Evolutionary conservation across 192 early-diverging fungal species (phyloP).

Genomic region (Coemansia sp.): DNA sequence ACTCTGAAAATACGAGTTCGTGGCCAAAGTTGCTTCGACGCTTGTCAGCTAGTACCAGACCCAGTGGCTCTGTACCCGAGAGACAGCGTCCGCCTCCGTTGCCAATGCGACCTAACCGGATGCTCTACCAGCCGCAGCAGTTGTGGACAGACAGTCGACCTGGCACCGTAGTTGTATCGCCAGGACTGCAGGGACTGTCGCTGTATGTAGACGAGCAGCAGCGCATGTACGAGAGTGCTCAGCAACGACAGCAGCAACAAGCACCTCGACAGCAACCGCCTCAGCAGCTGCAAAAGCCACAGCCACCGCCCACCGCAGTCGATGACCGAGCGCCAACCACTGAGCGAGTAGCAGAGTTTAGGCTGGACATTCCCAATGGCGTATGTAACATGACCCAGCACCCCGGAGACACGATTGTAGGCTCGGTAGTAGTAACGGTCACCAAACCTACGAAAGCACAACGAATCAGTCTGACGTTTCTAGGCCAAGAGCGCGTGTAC

Average conservation of each 20-base stretch:
- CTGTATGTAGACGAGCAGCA: constrained; percentile 20
- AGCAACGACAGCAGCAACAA: neutral
- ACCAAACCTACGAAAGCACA: constrained; percentile 35
- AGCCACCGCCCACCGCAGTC: neutral
- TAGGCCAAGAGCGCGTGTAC: constrained; percentile 36
- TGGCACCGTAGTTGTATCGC: neutral
- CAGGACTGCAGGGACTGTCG: constrained; percentile 16
- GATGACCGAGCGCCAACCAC: constrained; percentile 39
- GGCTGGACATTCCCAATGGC: constrained; percentile 37
- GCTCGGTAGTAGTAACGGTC: constrained; percentile 37
- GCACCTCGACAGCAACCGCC: neutral
- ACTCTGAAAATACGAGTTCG: constrained; percentile 10
- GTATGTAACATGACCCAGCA: constrained; percentile 42
- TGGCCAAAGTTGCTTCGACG: constrained; percentile 39
- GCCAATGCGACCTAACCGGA: constrained; percentile 14
- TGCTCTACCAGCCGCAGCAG: constrained; percentile 31
- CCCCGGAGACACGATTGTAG: constrained; percentile 27
- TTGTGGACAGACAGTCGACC: constrained; percentile 10
- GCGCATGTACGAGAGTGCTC: constrained; percentile 6
- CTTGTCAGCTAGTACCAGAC: constrained; percentile 13
- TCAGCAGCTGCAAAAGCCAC: constrained; percentile 6
- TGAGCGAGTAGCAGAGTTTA: constrained; percentile 40
- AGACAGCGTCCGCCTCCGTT: constrained; percentile 1
- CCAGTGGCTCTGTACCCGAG: neutral
- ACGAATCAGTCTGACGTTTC: constrained; percentile 26